These are phyloP conservation scores for Porodaedalea pini DNA, from an alignment of 1,284 basidiomycete species.

Conservation along the genomic window DNA sequence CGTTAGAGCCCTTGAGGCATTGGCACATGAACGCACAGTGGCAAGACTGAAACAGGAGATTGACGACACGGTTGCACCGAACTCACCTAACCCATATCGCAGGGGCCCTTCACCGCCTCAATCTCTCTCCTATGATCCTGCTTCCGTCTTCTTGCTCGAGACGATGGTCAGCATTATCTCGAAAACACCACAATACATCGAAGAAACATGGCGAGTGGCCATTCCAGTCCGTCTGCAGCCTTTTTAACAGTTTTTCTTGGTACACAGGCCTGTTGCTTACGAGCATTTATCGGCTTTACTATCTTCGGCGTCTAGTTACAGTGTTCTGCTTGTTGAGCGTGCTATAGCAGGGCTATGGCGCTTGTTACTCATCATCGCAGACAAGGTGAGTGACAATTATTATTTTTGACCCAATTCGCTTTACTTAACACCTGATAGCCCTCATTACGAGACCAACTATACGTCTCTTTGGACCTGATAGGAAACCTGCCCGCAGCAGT, in stretches of 20 bases:
- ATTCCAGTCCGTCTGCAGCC: not conserved
- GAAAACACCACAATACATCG: slow-evolving; percentile 72
- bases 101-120: slow-evolving; percentile 35
- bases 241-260: slow-evolving; percentile 3
- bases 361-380: slow-evolving; percentile 75
- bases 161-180: slow-evolving; percentile 87
- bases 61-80: slow-evolving; percentile 46
- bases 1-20: slow-evolving; percentile 80
- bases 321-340: slow-evolving; percentile 90
- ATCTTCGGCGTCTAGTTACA: slow-evolving; percentile 75
- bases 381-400: slow-evolving; percentile 51
- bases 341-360: slow-evolving; percentile 88
- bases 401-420: not conserved
- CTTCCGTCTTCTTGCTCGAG: slow-evolving; percentile 91
- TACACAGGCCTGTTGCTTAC: slow-evolving; percentile 80
- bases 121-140: slow-evolving; percentile 86
- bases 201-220: slow-evolving; percentile 75
- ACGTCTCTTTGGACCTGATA: slow-evolving; percentile 88
- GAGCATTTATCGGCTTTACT: slow-evolving; percentile 86
- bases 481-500: slow-evolving; percentile 75
- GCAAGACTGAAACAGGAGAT: slow-evolving; percentile 66
- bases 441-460: slow-evolving; percentile 85
- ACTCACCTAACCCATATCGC: slow-evolving; percentile 33
- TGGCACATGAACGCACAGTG: slow-evolving; percentile 84
- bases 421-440: slow-evolving; percentile 42